These are phyloP conservation scores for Schwanniomyces occidentalis DNA, from an alignment of 805 yeast genomes.

Conservation along the genomic window DNA sequence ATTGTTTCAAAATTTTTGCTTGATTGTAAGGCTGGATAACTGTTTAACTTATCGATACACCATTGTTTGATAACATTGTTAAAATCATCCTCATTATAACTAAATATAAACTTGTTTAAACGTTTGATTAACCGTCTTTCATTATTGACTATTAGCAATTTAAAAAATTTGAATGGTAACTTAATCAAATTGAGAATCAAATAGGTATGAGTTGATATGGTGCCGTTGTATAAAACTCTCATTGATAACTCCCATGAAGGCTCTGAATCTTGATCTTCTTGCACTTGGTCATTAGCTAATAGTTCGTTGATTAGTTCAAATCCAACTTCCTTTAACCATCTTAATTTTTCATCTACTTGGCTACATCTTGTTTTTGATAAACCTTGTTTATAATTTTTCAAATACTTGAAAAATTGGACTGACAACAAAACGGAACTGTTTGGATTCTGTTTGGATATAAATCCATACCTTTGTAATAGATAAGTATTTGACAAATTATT, in stretches of 20 bases:
- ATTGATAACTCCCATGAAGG: constrained; percentile 46
- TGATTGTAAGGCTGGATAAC: constrained; percentile 14
- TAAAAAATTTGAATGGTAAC: constrained; percentile 30
- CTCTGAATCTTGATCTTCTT: constrained; percentile 15
- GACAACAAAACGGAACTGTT: constrained; percentile 63
- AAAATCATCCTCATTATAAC: constrained; percentile 9
- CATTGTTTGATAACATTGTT: constrained; percentile 19
- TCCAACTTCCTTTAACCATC: constrained; percentile 53
- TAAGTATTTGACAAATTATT: constrained; percentile 61
- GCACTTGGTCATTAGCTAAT: constrained; percentile 9
- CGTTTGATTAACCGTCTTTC: constrained; percentile 19
- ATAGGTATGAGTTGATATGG: constrained; percentile 44
- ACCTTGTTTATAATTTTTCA: constrained; percentile 22
- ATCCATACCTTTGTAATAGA: constrained; percentile 77
- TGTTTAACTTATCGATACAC: constrained; percentile 25
- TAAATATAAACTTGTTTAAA: constrained; percentile 19
- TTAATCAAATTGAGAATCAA: constrained; percentile 31
- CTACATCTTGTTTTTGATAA: constrained; percentile 26
- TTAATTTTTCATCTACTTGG: constrained; percentile 37
- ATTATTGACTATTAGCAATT: constrained; percentile 18
- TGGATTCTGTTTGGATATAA: constrained; percentile 49
- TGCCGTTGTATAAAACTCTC: constrained; percentile 41
- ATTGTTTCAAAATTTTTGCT: constrained; percentile 15
- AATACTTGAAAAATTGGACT: constrained; percentile 40
- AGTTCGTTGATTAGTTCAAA: constrained; percentile 36